Evolutionary conservation across 2,329 filamentous ascomycete species (phyloP).

Genomic region (Aureobasidium sp.): DNA sequence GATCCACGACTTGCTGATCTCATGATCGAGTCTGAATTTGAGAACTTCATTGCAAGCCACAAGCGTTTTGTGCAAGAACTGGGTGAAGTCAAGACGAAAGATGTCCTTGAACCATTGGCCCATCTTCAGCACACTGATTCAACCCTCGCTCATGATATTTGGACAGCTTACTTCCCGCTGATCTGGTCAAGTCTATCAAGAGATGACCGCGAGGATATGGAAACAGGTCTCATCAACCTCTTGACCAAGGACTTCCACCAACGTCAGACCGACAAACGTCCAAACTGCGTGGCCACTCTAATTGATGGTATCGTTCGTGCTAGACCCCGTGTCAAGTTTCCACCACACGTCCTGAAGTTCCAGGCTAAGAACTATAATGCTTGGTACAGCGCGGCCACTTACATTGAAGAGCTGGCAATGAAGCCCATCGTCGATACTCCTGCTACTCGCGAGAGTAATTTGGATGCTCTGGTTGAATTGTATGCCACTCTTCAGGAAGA

Average conservation of each 20-base stretch:
- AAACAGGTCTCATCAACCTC: constrained; percentile 82
- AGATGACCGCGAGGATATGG: constrained; percentile 83
- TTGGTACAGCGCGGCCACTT: constrained; percentile 91
- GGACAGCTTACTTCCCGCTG: constrained; percentile 84
- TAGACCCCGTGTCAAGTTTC: constrained; percentile 81
- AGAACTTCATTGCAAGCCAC: constrained; percentile 68
- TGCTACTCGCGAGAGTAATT: constrained; percentile 80
- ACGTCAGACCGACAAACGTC: constrained; percentile 85
- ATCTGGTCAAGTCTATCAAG: constrained; percentile 83
- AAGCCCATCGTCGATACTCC: constrained; percentile 76
- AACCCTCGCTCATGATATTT: constrained; percentile 76
- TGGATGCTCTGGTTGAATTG: constrained; percentile 90
- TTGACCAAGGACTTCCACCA: constrained; percentile 94
- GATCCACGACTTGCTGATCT: constrained; percentile 55
- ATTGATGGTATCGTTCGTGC: constrained; percentile 80
- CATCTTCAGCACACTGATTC: constrained; percentile 88
- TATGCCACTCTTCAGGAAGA: constrained; percentile 89
- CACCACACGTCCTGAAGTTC: constrained; percentile 93
- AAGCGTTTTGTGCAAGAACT: constrained; percentile 77
- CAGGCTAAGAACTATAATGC: constrained; percentile 88
- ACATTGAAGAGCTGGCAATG: constrained; percentile 83
- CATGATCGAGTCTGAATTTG: constrained; percentile 76
- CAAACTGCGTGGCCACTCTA: constrained; percentile 89
- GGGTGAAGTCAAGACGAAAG: constrained; percentile 76
- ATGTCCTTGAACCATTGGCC: constrained; percentile 79